Evolutionary conservation across 768 basidiomycete species (phyloP), one percentile per base, ranked within the genome.

Genomic region (Chlorophyllum brunneum): DNA sequence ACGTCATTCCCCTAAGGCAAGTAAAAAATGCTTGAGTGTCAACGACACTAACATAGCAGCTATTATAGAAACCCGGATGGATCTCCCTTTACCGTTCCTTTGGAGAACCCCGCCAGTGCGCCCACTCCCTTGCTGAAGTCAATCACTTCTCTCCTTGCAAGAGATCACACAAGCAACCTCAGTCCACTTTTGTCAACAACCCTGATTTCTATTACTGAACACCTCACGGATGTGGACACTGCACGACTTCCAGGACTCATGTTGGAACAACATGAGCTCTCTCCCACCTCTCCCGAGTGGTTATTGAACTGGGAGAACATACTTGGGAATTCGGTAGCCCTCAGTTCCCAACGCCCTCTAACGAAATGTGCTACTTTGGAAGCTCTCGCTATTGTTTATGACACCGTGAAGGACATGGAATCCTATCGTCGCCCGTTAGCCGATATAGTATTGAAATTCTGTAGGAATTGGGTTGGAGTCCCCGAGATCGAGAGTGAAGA

Each of bases 201-300:
- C 26, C 75, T 90, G 18, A 73, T 90, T 41, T 76, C 75, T 34
- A 75, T 90, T 47, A 77, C 85, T 20, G 77, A 80, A n/a, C 81
- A 90, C 61, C 71, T 92, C 22, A 75, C 82, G 2, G 89, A 92
- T 56, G 60, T 63, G 13, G 85, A 89, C 61, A 85, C 86, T 0
- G 78, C 81, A 0, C 76, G 76, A 46, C 72, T 89, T 2, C 79
- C 88, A 6, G 61, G 61, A 9, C 67, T 80, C 47, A 86, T 92
- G 83, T 69, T 75, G 31, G 80, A 82, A 39, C 80, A 86, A 51
- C 81, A 86, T 56, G 78, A 81, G 42, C 73, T 90, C 27, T 83
- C 81, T 2, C 88, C 88, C 1, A 85, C 85, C 9, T 82, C 83
- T 1, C 80, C 83, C 0, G 76, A 81, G 4, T 92, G 88, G 88